Percentiles rank a stretch among this genome's conserved stretches.
These are phyloP conservation scores for Erysiphe pulchra DNA, from an alignment of 2,329 filamentous ascomycete genomes.

Conservation along the genomic window DNA sequence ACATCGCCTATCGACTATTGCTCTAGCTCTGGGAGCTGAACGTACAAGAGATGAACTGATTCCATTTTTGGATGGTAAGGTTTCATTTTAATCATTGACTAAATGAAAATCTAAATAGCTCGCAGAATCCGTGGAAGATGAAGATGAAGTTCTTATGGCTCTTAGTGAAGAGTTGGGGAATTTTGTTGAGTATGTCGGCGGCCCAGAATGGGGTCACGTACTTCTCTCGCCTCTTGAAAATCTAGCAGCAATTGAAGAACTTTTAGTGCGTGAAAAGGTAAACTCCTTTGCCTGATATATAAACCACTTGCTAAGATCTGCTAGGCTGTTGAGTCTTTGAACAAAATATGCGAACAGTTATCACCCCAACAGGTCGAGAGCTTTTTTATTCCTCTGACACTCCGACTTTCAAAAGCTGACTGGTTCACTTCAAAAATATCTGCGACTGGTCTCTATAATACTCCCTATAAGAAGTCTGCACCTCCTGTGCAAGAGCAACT, in stretches of 20 bases:
- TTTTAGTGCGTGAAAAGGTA: slow-evolving; percentile 93
- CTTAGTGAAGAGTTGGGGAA: slow-evolving; percentile 88
- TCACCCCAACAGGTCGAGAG: slow-evolving; percentile 86
- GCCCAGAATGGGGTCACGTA: slow-evolving; percentile 80
- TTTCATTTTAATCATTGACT: background rate
- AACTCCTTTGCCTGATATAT: background rate
- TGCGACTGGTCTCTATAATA: slow-evolving; percentile 81
- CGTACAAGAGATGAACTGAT: slow-evolving; percentile 95
- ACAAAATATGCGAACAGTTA: slow-evolving; percentile 92
- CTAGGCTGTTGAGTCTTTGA: slow-evolving; percentile 91
- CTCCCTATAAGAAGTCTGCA: slow-evolving; percentile 78
- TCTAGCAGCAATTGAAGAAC: slow-evolving; percentile 92
- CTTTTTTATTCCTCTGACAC: slow-evolving; percentile 84
- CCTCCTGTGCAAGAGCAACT: slow-evolving; percentile 73
- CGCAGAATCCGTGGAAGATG: slow-evolving; percentile 91
- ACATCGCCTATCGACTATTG: slow-evolving; percentile 92
- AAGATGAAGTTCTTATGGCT: slow-evolving; percentile 93
- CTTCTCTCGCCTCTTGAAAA: slow-evolving; percentile 94
- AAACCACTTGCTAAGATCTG: background rate
- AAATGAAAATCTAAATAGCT: slow-evolving; percentile 11
- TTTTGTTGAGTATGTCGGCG: slow-evolving; percentile 95
- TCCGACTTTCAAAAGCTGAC: slow-evolving; percentile 93
- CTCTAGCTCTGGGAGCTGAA: slow-evolving; percentile 82
- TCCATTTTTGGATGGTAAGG: slow-evolving; percentile 82
- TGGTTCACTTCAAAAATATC: slow-evolving; percentile 99